A percentile compares a stretch with the other conserved stretches of the same genome.
Conservation (phyloP, 2,329 filamentous ascomycete species). For the Colletotrichum chlorophyti region DNA sequence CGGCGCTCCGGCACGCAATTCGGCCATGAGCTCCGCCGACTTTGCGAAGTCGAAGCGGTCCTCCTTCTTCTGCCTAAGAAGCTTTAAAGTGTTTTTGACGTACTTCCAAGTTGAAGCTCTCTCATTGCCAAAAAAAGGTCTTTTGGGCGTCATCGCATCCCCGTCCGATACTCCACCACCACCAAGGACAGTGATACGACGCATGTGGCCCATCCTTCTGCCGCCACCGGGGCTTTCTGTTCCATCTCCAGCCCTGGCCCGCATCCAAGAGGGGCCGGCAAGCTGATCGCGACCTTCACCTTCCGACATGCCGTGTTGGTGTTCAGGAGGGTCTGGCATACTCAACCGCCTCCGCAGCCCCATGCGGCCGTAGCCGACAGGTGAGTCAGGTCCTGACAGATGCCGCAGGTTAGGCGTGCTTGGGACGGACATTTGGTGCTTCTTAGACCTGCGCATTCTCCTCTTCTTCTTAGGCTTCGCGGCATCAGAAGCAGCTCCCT, state of each 20-base stretch:
- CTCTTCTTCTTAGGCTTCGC: constrained; percentile 68
- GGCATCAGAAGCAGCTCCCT: constrained; percentile 59
- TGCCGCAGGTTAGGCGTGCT: constrained; percentile 64
- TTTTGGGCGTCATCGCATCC: constrained; percentile 62
- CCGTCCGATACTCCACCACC: constrained; percentile 71
- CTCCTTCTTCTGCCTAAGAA: constrained; percentile 80
- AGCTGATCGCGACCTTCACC: constrained; percentile 74
- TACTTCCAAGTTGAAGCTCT: constrained; percentile 85
- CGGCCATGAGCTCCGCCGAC: constrained; percentile 94
- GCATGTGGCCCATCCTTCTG: constrained; percentile 67
- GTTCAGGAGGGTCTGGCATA: constrained; percentile 65
- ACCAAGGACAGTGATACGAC: constrained; percentile 70
- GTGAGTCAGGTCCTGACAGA: constrained; percentile 47
- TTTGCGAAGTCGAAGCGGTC: constrained; percentile 94
- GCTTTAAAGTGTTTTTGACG: constrained; percentile 86
- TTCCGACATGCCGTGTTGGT: constrained; percentile 73
- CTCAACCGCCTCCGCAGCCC: constrained; percentile 70
- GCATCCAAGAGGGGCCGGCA: constrained; percentile 61
- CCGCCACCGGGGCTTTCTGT: constrained; percentile 55
- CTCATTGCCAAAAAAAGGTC: constrained; percentile 68
- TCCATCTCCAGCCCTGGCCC: constrained; percentile 55
- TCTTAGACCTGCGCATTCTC: constrained; percentile 51
- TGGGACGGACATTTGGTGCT: constrained; percentile 64
- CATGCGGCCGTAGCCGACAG: constrained; percentile 52
- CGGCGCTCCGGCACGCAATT: constrained; percentile 89